Evolutionary conservation across 2,329 filamentous ascomycete species (phyloP).

Genomic region (Xylaria hypoxylon): DNA sequence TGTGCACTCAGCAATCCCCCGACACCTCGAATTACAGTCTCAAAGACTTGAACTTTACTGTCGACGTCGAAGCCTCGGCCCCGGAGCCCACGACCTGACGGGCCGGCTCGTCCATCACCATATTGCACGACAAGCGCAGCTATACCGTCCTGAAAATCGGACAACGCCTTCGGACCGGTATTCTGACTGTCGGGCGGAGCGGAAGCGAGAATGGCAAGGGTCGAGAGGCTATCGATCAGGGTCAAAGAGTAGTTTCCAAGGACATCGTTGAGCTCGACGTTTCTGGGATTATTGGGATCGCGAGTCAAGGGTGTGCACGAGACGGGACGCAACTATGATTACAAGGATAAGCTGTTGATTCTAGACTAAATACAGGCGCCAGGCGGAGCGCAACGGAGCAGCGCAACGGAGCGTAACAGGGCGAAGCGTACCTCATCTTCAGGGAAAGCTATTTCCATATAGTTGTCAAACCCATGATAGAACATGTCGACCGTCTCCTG

Average conservation of each 20-base stretch:
- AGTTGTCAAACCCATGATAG: slow-evolving; percentile 96
- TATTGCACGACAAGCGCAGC: slow-evolving; percentile 82
- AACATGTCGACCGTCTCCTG: slow-evolving; percentile 81
- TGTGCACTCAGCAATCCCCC: slow-evolving; percentile 93
- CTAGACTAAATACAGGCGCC: slow-evolving; percentile 33
- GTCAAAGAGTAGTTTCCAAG: slow-evolving; percentile 97
- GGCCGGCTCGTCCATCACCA: slow-evolving; percentile 81
- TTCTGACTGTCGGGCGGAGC: slow-evolving; percentile 67
- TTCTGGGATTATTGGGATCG: slow-evolving; percentile 80
- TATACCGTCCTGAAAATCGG: slow-evolving; percentile 84
- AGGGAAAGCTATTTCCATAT: slow-evolving; percentile 92
- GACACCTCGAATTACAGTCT: slow-evolving; percentile 93
- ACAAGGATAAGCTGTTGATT: slow-evolving; percentile 39
- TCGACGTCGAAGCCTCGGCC: slow-evolving; percentile 91
- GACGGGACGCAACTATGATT: slow-evolving; percentile 78
- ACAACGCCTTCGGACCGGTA: slow-evolving; percentile 70
- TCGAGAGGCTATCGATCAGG: slow-evolving; percentile 93
- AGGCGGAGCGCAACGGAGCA: not conserved
- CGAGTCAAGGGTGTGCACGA: slow-evolving; percentile 86
- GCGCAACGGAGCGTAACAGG: not conserved
- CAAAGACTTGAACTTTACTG: slow-evolving; percentile 98
- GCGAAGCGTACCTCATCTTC: slow-evolving; percentile 79
- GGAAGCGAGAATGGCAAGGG: slow-evolving; percentile 90
- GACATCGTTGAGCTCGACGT: slow-evolving; percentile 92
- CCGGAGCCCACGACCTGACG: slow-evolving; percentile 75